phyloP scores from a whole-genome alignment of 129 eudicot species.

The Flaveria trinervia region DNA sequence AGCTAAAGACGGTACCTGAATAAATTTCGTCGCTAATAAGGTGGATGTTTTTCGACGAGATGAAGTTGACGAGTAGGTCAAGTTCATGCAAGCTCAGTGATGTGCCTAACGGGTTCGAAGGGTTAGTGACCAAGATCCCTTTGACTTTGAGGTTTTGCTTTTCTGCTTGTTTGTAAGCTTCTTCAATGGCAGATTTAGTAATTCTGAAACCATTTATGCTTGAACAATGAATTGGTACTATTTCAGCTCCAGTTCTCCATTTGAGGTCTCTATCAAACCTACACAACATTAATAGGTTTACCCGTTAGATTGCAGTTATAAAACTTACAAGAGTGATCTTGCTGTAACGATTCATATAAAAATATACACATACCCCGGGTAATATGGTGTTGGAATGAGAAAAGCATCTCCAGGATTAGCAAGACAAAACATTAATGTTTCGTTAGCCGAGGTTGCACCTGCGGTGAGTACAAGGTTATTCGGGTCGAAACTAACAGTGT shows the following conservation, averaged over 20 bases:
- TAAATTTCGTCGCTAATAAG: constrained; percentile 87
- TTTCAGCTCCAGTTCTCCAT: constrained; percentile 93
- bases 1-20: constrained; percentile 77
- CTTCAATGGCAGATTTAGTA: constrained; percentile 73
- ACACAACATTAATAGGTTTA: constrained; percentile 21
- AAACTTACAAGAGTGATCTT: background rate
- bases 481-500: constrained; percentile 68
- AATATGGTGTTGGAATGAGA: constrained; percentile 91
- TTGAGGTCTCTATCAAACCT: constrained; percentile 98
- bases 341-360: background rate
- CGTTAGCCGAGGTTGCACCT: constrained; percentile 95
- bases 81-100: constrained; percentile 66
- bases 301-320: background rate
- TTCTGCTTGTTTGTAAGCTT: constrained; percentile 67
- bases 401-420: constrained; percentile 90
- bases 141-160: constrained; percentile 74
- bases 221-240: constrained; percentile 86
- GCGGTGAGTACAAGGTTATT: constrained; percentile 82
- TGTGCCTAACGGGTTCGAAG: constrained; percentile 91
- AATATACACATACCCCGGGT: constrained; percentile 68
- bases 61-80: constrained; percentile 62
- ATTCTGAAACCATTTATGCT: constrained; percentile 80
- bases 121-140: constrained; percentile 86
- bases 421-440: constrained; percentile 84
- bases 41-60: constrained; percentile 58